phyloP scores from a whole-genome alignment of 2,329 filamentous ascomycete species.

The Talaromyces islandicus region DNA sequence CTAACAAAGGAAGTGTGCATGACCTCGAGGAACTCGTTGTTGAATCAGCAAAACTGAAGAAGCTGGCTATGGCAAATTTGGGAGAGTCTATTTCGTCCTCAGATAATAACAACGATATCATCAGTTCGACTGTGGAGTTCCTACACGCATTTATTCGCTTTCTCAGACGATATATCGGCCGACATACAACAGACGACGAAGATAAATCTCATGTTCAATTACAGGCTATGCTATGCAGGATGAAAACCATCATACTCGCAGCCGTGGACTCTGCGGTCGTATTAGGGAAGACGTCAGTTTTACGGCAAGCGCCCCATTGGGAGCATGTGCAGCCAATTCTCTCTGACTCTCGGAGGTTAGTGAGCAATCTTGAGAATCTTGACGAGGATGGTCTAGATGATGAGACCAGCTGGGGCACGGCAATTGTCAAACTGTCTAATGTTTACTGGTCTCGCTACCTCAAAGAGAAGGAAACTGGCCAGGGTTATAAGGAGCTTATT shows the following conservation, averaged over 20 bases:
- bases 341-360: constrained; percentile 31
- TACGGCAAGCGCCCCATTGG: constrained; percentile 33
- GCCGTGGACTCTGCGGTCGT: constrained; percentile 36
- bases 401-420: constrained; percentile 19
- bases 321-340: constrained; percentile 30
- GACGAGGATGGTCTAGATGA: constrained; percentile 8
- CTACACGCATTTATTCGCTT: constrained; percentile 35
- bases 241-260: constrained; percentile 32
- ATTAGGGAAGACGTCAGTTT: constrained; percentile 33
- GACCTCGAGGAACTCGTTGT: constrained; percentile 41
- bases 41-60: constrained; percentile 38
- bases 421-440: constrained; percentile 39
- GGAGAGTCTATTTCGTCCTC: constrained; percentile 23
- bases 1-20: constrained; percentile 31
- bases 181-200: constrained; percentile 21
- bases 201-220: constrained; percentile 20
- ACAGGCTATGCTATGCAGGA: constrained; percentile 23
- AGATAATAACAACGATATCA: constrained; percentile 15
- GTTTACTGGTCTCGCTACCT: constrained; percentile 43
- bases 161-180: constrained; percentile 36
- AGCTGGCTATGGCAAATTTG: constrained; percentile 32
- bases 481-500: constrained; percentile 28
- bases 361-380: constrained; percentile 21
- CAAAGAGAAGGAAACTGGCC: constrained; percentile 33
- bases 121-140: constrained; percentile 27